Evolutionary conservation across 371 early-diverging fungal species (phyloP), one percentile per base, ranked within the genome.

Genomic region (Zopfochytrium polystomum): DNA sequence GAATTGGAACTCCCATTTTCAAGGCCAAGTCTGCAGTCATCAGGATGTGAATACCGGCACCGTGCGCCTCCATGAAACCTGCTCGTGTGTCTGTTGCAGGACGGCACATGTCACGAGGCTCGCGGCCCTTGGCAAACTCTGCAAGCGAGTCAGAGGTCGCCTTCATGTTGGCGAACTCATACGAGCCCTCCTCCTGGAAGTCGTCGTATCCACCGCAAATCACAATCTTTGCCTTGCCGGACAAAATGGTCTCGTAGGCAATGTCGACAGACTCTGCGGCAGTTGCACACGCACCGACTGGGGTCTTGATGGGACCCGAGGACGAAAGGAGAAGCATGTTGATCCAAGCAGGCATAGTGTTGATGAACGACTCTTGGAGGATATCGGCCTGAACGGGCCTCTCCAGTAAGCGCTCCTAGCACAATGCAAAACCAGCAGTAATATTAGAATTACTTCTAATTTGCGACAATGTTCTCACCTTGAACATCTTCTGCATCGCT

Each of bases 101-200:
- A 35, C 96, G 87, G 63, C 90, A 93, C 91, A 93, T 94, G 63
- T 95, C 95, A 29, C 73, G 63, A 27, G 96, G 94, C 31, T 84
- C 84, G 66, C 97, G 88, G 27, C 97, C 97, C 32, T 81, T 81
- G 18, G 85, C 91, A 31, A 89, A 72, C 77, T 96, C 97, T 33
- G 88, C 90, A 25, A 83, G 80, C 32, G 95, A 76, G 70, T 85
- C 91, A 60, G 87, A 86, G 26, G 96, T 95, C 33, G 95, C 97
- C 84, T 93, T 92, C 95, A 95, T 96, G 83, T 93, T 91, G 65
- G 92, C 93, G 77, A 96, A 95, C 80, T 96, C 97, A 62, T 87
- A 88, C 33, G 90, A 89, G 35, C 92, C 90, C 66, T 96, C 94
- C 72, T 94, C 95, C 54, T 88, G 88, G 76, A 92, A 90, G 62